phyloP scores from a whole-genome alignment of 371 early-diverging fungal species.

The Mucor mucedo region DNA sequence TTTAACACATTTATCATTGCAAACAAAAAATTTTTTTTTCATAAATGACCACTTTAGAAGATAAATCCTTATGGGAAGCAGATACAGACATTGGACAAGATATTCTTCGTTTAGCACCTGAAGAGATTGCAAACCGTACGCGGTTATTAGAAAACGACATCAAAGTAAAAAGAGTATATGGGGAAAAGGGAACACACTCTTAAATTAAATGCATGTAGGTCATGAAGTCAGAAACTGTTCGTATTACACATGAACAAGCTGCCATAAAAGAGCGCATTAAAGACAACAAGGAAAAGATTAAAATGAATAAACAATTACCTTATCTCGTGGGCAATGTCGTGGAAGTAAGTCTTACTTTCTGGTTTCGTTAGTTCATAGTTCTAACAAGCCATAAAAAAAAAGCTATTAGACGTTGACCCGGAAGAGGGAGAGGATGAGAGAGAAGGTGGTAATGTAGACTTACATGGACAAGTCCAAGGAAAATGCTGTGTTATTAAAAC shows the following conservation, averaged over 20 bases:
- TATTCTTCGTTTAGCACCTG: constrained; percentile 85
- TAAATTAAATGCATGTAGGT: constrained; percentile 55
- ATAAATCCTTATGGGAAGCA: constrained; percentile 71
- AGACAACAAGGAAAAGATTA: constrained; percentile 99
- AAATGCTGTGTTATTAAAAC: constrained; percentile 99
- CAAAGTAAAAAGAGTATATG: constrained; percentile 64
- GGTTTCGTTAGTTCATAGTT: background rate
- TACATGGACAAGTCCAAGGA: constrained; percentile 92
- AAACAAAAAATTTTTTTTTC: too few relatives aligned
- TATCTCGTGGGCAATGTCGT: constrained; percentile 99
- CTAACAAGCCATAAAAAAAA: background rate
- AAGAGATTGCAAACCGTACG: constrained; percentile 91
- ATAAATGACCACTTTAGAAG: constrained; percentile 69
- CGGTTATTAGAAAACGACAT: constrained; percentile 96
- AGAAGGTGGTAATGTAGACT: constrained; percentile 94
- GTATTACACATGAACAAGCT: constrained; percentile 89
- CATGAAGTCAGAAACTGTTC: constrained; percentile 88
- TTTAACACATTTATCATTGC: too few relatives aligned
- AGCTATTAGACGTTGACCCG: constrained; percentile 91
- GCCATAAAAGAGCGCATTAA: constrained; percentile 94
- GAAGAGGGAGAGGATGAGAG: constrained; percentile 75
- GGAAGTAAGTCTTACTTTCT: constrained; percentile 67
- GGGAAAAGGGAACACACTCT: too few relatives aligned
- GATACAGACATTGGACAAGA: constrained; percentile 86
- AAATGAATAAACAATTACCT: constrained; percentile 98